Base-by-base conservation (phyloP, 108 stramenopile species). In the Nitzschia sp. region DNA sequence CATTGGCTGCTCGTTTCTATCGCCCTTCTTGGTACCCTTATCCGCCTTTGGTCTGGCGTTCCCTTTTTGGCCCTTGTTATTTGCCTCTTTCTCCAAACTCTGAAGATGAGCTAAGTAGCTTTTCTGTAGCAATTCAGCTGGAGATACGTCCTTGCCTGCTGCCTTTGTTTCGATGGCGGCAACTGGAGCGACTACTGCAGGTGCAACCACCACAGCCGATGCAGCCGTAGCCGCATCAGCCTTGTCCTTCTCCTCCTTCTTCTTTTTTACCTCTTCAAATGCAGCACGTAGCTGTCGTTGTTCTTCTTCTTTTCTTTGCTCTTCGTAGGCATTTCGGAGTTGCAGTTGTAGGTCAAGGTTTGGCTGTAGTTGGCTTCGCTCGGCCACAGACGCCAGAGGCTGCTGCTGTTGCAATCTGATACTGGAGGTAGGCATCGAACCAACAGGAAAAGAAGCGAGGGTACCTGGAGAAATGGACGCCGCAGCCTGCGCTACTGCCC, bases 401-500 rank as follows among this genome's bases (percentile, higher is more conserved):
- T 50, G 48, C n/a, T n/a, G n/a, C n/a, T n/a, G n/a, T n/a, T n/a
- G n/a, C 21, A n/a, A n/a, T 50, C 48, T 22, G 13, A 22, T 21
- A 50, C 19, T 50, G 21, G 17, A 4, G 48, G 4, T 50, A 8
- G 48, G 48, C 29, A 53, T 53, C 28, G 52, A 2, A 38, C 21
- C 52, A 35, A 26, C 41, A 17, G 23, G 5, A 29, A 62, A 26
- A 5, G 36, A 13, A 44, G 60, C 23, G 22, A 44, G 38, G n/a
- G 34, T 44, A n/a, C 16, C 34, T 27, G 33, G 25, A 4, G 66
- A 28, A 22, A 48, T 45, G 8, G 47, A 48, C 4, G 29, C 63
- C 3, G n/a, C 31, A 28, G 68, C 80, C 54, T 77, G 71, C 1
- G 80, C 72, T 57, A 62, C 77, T 5, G 71, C 76, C 53, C 50